Conservation (phyloP, 768 basidiomycete species). For the Amanita pallidorosea region DNA sequence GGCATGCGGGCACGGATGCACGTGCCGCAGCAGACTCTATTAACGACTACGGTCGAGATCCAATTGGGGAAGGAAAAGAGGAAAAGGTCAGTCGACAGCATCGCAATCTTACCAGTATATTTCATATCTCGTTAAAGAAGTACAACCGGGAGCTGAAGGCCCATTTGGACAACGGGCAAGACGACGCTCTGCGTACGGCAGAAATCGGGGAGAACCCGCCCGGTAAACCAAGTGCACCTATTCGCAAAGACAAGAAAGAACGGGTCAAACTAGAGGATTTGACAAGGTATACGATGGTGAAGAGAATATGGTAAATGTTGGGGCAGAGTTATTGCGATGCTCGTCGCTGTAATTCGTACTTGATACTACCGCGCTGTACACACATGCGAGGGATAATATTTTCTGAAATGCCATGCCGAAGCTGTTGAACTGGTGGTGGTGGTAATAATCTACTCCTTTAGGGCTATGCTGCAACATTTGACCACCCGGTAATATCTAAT, state of each 20-base stretch:
- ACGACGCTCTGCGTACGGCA: conserved; percentile 54
- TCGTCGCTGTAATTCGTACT: too few species aligned
- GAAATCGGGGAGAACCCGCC: conserved; percentile 62
- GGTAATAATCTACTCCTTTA: too few species aligned
- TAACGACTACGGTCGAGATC: conserved; percentile 85
- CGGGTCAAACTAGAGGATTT: conserved; percentile 77
- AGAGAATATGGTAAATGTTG: conserved; percentile 56
- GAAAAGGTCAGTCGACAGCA: conserved; percentile 48
- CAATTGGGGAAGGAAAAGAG: conserved; percentile 83
- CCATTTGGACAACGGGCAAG: conserved; percentile 54
- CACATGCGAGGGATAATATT: too few species aligned
- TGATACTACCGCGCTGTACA: too few species aligned
- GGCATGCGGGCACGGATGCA: conserved; percentile 69
- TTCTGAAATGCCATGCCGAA: too few species aligned
- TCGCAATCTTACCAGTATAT: too few species aligned
- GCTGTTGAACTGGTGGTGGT: too few species aligned
- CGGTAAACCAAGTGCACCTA: conserved; percentile 35
- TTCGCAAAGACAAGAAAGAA: conserved; percentile 12
- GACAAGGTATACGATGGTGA: conserved; percentile 93
- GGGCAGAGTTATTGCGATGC: neutral
- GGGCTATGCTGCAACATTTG: too few species aligned
- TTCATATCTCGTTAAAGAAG: conserved; percentile 26
- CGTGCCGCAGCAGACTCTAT: conserved; percentile 64
- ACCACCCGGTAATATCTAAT: too few species aligned
- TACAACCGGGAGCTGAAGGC: conserved; percentile 78